These are phyloP conservation scores for Zygosaccharomyces pseudorouxii DNA, from an alignment of 805 yeast species.

Conservation along the genomic window DNA sequence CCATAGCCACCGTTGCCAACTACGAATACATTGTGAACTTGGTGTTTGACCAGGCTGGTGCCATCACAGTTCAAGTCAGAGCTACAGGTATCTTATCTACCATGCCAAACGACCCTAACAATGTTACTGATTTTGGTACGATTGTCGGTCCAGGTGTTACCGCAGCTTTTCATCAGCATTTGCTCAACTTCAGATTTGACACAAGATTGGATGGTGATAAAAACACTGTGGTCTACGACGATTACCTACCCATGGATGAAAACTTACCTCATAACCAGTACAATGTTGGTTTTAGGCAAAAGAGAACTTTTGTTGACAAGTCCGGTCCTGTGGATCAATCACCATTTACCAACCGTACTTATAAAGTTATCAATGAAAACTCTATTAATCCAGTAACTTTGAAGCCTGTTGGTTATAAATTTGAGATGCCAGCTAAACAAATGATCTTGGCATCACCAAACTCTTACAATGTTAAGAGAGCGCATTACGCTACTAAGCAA, in stretches of 20 bases:
- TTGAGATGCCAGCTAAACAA: conserved; percentile 69
- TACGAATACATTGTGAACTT: conserved; percentile 73
- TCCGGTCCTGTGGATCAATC: conserved; percentile 70
- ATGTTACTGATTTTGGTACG: conserved; percentile 64
- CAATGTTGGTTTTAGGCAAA: conserved; percentile 64
- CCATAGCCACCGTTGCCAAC: conserved; percentile 80
- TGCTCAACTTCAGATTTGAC: conserved; percentile 73
- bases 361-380: conserved; percentile 70
- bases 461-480: conserved; percentile 65
- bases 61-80: conserved; percentile 70
- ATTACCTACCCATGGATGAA: conserved; percentile 55
- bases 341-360: conserved; percentile 69
- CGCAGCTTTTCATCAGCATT: conserved; percentile 84
- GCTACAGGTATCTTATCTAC: conserved; percentile 86
- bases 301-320: conserved; percentile 61
- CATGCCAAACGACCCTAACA: conserved; percentile 70
- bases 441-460: conserved; percentile 63
- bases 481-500: conserved; percentile 70
- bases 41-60: conserved; percentile 73
- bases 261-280: conserved; percentile 54
- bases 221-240: conserved; percentile 69
- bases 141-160: conserved; percentile 72
- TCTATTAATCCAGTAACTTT: conserved; percentile 63
- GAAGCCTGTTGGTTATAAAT: conserved; percentile 72
- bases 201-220: conserved; percentile 79